phyloP scores from a whole-genome alignment of 495 filamentous ascomycete species.

The Penicillium canescens region DNA sequence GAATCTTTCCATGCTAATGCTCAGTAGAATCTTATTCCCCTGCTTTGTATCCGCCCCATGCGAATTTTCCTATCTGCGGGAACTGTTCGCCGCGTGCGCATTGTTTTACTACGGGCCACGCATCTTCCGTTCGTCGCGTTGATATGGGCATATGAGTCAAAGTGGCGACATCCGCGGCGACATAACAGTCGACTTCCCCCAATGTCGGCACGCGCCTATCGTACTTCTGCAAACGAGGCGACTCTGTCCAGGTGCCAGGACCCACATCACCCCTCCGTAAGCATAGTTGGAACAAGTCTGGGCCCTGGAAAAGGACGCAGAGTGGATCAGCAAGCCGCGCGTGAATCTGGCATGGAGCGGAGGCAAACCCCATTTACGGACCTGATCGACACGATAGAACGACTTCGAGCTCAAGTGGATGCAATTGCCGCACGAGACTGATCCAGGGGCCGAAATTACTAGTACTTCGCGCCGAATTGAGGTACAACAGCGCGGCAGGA shows the following conservation, averaged over 20 bases:
- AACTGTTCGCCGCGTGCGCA: conserved; percentile 69
- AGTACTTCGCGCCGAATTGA: neutral
- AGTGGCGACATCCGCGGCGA: conserved; percentile 29
- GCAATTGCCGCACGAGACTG: conserved; percentile 1
- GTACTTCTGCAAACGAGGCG: conserved; percentile 27
- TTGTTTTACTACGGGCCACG: conserved; percentile 73
- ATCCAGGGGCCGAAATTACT: neutral
- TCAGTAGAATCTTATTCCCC: conserved; percentile 75
- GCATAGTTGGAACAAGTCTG: conserved; percentile 17
- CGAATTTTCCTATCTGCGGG: conserved; percentile 73
- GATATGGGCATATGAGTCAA: conserved; percentile 61
- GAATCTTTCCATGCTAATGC: conserved; percentile 24
- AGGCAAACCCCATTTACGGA: conserved; percentile 26
- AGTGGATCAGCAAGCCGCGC: conserved; percentile 23
- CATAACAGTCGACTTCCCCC: conserved; percentile 28
- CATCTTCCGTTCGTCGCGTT: conserved; percentile 64
- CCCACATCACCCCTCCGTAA: conserved; percentile 27
- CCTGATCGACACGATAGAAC: conserved; percentile 42
- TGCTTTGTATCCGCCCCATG: conserved; percentile 80
- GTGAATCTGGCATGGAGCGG: conserved; percentile 17
- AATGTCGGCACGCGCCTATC: conserved; percentile 19
- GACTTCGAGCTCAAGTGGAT: conserved; percentile 42
- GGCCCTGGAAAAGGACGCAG: conserved; percentile 20
- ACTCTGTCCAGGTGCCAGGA: conserved; percentile 32
- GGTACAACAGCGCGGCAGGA: conserved; percentile 6